phyloP scores from a whole-genome alignment of 1,139 yeast species.

The Lodderomyces metapsilosis region DNA sequence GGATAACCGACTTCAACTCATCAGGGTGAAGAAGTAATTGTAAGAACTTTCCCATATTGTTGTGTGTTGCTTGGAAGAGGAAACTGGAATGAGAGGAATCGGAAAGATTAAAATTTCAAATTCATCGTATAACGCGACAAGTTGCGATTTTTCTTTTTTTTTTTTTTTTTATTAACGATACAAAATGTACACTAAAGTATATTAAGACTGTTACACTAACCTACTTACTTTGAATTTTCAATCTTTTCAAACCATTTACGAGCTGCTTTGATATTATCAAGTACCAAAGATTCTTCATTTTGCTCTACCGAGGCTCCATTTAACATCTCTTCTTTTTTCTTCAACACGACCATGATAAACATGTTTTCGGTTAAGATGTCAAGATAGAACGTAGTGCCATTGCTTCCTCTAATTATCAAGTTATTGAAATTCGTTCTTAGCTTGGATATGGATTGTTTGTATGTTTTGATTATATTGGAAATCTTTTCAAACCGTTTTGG shows the following conservation, averaged over 20 bases:
- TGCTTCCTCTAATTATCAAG: conserved; percentile 70
- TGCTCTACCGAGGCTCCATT: conserved; percentile 21
- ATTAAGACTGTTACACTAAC: too few relatives aligned
- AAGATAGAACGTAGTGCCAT: conserved; percentile 63
- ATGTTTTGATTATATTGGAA: conserved; percentile 89
- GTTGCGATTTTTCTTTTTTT: not conserved
- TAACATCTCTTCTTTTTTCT: conserved; percentile 25
- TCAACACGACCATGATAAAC: conserved; percentile 69
- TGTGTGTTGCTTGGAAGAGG: not conserved
- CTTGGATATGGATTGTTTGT: conserved; percentile 89
- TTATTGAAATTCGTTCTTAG: conserved; percentile 82
- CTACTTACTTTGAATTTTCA: conserved; percentile 25
- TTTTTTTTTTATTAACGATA: not conserved
- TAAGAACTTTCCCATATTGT: conserved; percentile 60
- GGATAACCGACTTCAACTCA: conserved; percentile 69
- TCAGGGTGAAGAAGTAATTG: conserved; percentile 68
- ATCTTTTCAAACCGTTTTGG: conserved; percentile 95
- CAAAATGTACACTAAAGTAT: not conserved
- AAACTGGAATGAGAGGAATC: not conserved
- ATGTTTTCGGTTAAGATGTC: conserved; percentile 73
- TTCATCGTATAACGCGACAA: not conserved
- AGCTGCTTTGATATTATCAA: conserved; percentile 69
- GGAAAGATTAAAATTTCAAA: not conserved
- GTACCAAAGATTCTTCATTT: conserved; percentile 60
- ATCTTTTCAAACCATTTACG: conserved; percentile 64